Conservation (phyloP, 192 early-diverging fungal genomes). For the Backusella westeae region DNA sequence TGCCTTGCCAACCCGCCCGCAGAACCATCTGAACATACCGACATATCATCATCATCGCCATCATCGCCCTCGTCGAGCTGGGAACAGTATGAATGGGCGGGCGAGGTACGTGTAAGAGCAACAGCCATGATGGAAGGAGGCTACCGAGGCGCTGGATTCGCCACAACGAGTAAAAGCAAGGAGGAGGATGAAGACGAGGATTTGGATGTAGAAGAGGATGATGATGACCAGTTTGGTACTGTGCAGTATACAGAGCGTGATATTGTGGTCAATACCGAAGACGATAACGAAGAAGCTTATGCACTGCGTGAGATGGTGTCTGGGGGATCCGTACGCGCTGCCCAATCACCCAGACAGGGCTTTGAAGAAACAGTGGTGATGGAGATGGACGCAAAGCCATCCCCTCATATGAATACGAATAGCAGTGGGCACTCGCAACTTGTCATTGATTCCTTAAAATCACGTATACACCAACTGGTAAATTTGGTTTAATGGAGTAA, state of each 20-base stretch:
- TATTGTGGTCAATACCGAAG: conserved; percentile 45
- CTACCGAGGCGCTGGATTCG: conserved; percentile 45
- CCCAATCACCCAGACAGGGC: neutral
- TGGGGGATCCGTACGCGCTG: conserved; percentile 26
- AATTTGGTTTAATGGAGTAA: neutral
- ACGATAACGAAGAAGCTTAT: conserved; percentile 37
- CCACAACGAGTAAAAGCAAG: conserved; percentile 41
- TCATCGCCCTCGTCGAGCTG: conserved; percentile 31
- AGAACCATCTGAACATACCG: conserved; percentile 5
- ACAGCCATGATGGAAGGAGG: conserved; percentile 83
- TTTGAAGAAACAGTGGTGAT: conserved; percentile 32
- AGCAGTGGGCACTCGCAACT: conserved; percentile 49
- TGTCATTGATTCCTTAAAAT: conserved; percentile 78
- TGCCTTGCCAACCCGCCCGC: conserved; percentile 51
- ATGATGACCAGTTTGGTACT: conserved; percentile 65
- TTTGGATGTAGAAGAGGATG: conserved; percentile 82
- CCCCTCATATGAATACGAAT: neutral
- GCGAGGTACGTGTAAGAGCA: conserved; percentile 74
- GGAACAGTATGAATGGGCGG: conserved; percentile 83
- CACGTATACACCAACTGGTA: conserved; percentile 64
- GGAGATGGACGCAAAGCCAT: conserved; percentile 13
- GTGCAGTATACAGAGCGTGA: conserved; percentile 75
- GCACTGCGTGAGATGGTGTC: conserved; percentile 41
- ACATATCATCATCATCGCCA: neutral
- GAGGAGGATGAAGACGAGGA: conserved; percentile 75